Evolutionary conservation across 2,329 filamentous ascomycete species (phyloP).

Genomic region (Neofusicoccum umdonicola): DNA sequence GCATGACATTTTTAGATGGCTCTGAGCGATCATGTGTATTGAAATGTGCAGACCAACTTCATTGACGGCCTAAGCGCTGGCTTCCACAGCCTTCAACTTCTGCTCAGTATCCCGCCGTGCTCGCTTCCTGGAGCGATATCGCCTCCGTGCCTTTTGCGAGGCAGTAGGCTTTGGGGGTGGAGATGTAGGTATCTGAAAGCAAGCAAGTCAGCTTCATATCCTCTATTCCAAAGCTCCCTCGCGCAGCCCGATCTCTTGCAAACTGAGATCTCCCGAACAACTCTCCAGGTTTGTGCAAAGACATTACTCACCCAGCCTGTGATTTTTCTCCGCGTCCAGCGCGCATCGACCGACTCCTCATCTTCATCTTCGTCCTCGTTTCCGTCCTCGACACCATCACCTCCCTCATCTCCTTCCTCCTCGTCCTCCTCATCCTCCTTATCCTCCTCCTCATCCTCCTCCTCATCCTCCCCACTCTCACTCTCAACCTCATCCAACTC

Average conservation of each 20-base stretch:
- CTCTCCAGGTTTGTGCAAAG: too few relatives aligned
- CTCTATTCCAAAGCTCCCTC: background rate
- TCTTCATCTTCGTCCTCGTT: background rate
- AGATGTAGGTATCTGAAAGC: background rate
- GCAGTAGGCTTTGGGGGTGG: background rate
- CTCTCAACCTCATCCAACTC: background rate
- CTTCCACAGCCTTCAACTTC: too few relatives aligned
- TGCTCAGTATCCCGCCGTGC: slow-evolving; percentile 20
- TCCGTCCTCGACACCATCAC: background rate
- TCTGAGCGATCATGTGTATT: too few relatives aligned
- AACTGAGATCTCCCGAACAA: too few relatives aligned
- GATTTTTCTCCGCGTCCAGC: background rate
- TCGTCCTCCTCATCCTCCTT: background rate
- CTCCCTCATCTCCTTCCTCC: background rate
- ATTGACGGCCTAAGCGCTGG: too few relatives aligned
- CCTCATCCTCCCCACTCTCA: background rate
- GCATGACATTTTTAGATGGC: too few relatives aligned
- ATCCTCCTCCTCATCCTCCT: background rate
- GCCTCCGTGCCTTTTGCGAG: background rate
- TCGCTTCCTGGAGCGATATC: background rate
- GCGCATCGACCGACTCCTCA: background rate
- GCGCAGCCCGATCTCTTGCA: background rate
- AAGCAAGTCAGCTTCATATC: background rate
- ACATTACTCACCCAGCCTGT: background rate
- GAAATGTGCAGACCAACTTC: too few relatives aligned